Evolutionary conservation across 2,329 filamentous ascomycete genomes (phyloP), one percentile per base, ranked within the genome.

Genomic region (Cadophora malorum): DNA sequence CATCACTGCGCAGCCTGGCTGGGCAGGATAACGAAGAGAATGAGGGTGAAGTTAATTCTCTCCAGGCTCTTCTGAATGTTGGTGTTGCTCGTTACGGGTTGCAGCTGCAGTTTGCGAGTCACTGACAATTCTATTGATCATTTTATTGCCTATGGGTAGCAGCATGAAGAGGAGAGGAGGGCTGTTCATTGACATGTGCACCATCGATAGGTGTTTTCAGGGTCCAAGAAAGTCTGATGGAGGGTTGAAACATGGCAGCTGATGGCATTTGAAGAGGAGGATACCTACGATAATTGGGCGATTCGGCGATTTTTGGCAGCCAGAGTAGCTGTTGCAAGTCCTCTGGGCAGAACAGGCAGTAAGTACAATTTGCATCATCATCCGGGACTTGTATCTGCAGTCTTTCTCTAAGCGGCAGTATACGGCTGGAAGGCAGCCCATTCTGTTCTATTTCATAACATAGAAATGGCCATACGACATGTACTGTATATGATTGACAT

Each of bases 231-330:
- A 23, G 10, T 31, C 21, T 52, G 14, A 53, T 31, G 50, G 50
- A 53, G 50, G 50, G 50, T 19, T 31, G 50, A 53, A 53, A 23
- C 21, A 53, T 53, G 50, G 50, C 50, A 53, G 50, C 23, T 53
- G 50, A 53, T 53, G 25, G 50, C 25, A 28, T 28, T 28, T 8
- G 23, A 53, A 53, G 23, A 53, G 50, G 50, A 19, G 23, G 10
- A 4, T 7, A 28, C 3, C 9, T 23, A 28, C 5, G 1, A 4
- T 25, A 31, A 31, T 19, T 6, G 19, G 19, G 45, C n/a, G 45
- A 21, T 49, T 47, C n/a, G 21, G 52, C 31, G 31, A n/a, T 55
- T 28, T 55, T 55, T 55, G 55, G 21, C 33, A 59, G 55, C 31
- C 33, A 41, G n/a, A 25, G 19, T 3, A 35, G 19, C 31, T 41